Conservation (phyloP, 129 eudicot species). For the Escallonia rubra region DNA sequence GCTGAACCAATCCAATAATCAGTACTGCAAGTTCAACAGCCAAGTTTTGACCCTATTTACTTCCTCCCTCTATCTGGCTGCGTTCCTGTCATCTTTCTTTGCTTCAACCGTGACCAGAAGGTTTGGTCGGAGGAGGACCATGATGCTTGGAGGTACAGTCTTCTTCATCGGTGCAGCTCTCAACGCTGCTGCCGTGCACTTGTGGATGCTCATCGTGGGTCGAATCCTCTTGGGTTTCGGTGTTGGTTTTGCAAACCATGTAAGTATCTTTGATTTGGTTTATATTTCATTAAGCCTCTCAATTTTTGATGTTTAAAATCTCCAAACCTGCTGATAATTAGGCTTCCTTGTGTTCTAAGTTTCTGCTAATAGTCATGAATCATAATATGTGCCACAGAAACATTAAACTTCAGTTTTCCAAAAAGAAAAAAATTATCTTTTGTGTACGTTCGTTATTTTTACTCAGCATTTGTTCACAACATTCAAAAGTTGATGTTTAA, state of each 20-base stretch:
- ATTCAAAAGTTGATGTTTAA: no score
- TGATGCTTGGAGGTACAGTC: constrained; percentile 46
- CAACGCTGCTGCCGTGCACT: constrained; percentile 31
- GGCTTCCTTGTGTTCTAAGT: no score
- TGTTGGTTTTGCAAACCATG: constrained; percentile 70
- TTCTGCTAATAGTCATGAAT: no score
- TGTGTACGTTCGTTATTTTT: no score
- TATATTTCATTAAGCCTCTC: no score
- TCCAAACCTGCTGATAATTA: no score
- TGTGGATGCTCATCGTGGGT: constrained; percentile 45
- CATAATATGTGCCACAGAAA: no score
- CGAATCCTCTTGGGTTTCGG: constrained; percentile 50
- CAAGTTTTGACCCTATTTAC: constrained; percentile 40
- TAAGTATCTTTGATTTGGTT: not conserved
- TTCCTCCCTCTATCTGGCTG: constrained; percentile 57
- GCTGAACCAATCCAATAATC: constrained; percentile 24
- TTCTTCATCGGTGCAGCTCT: constrained; percentile 34
- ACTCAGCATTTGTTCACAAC: no score
- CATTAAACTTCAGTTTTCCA: not conserved
- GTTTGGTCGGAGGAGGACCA: constrained; percentile 33
- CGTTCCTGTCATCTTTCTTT: constrained; percentile 23
- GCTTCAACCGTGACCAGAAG: constrained; percentile 30
- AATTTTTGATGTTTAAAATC: no score
- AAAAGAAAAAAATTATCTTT: no score
- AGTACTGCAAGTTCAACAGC: constrained; percentile 52